Percentiles rank a stretch among this genome's conserved stretches.
Conservation (phyloP, 2,329 filamentous ascomycete species). For the Aureobasidium vineae region DNA sequence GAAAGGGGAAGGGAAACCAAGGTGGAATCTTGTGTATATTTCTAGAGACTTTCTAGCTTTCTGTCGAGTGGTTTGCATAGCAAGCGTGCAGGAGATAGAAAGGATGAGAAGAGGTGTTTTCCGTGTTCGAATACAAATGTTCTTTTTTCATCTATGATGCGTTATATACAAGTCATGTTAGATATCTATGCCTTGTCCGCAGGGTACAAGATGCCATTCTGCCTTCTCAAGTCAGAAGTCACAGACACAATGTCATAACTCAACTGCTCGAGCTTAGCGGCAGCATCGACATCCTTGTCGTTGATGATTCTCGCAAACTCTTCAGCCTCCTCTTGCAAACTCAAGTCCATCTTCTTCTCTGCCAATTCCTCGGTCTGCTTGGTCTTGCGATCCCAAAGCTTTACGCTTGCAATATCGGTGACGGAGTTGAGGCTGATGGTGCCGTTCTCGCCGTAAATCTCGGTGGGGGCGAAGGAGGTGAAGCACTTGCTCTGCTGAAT, state of each 20-base stretch:
- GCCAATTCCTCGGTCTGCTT: slow-evolving; percentile 46
- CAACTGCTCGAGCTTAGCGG: slow-evolving; percentile 43
- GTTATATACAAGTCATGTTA: neutral
- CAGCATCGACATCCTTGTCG: slow-evolving; percentile 41
- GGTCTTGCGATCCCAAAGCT: slow-evolving; percentile 44
- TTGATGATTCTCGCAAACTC: slow-evolving; percentile 49
- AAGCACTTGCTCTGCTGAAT: slow-evolving; percentile 49
- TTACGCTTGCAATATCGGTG: slow-evolving; percentile 47
- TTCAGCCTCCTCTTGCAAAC: slow-evolving; percentile 49
- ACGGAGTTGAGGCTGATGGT: slow-evolving; percentile 47
- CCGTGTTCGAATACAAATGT: neutral
- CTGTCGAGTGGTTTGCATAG: neutral
- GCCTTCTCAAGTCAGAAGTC: slow-evolving; percentile 46
- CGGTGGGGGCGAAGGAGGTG: slow-evolving; percentile 45
- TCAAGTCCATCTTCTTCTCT: slow-evolving; percentile 44
- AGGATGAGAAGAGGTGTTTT: neutral
- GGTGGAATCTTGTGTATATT: slow-evolving; percentile 4
- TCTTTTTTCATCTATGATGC: neutral
- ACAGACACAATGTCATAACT: slow-evolving; percentile 45
- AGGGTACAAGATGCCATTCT: slow-evolving; percentile 45
- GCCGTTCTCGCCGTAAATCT: slow-evolving; percentile 51
- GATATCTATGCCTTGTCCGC: slow-evolving; percentile 26
- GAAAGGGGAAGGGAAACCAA: neutral
- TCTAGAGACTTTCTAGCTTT: neutral
- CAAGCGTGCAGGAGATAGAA: neutral